Base-by-base conservation (phyloP, 768 basidiomycete genomes). In the Rhodosporidiobolus odoratus region DNA sequence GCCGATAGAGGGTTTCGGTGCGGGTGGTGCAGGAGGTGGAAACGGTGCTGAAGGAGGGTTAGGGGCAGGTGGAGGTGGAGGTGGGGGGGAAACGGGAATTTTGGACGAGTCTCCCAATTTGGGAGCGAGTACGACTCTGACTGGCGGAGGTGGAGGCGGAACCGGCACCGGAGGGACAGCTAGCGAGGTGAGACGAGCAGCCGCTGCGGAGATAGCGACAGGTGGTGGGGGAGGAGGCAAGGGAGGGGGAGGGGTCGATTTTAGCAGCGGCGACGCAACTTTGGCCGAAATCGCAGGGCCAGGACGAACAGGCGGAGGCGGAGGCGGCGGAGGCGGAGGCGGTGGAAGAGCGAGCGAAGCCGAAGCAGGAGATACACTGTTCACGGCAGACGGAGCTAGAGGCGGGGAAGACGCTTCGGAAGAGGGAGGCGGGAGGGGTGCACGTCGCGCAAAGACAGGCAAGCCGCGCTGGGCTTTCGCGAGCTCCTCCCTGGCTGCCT, bases 391-490 rank as follows among this genome's bases (percentile, higher is more conserved):
- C 25, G 48, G 37, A 10, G 50, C n/a, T 45, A 23, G 15, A 15
- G 62, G 7, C 4, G 25, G 52, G 10, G 47, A 32, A 8, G 52
- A 43, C 41, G 65, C 21, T 27, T 75, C 67, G 35, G 76, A 74
- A 25, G 79, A 72, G 17, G 72, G 74, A 12, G 78, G 73, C n/a
- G 78, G 73, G 1, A 74, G 68, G 2, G 78, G 73, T n/a, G 86
- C 76, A 82, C 83, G 68, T 77, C 80, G 67, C 80, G 69, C 69
- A 17, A 54, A 85, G 83, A 23, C 81, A 79, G 74, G 85, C 85
- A 57, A 13, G 87, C 81, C 6, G 40, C 43, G 82, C 81, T 27
- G 80, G 78, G 32, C 47, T 30, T 10, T 88, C 79, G 74, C 88
- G 82, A 19, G 78, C 76, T 69, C 66, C 5, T 45, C 37, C 45